These are phyloP conservation scores for Cryptosporidium ryanae DNA, from an alignment of 169 alveolate species.

Conservation along the genomic window DNA sequence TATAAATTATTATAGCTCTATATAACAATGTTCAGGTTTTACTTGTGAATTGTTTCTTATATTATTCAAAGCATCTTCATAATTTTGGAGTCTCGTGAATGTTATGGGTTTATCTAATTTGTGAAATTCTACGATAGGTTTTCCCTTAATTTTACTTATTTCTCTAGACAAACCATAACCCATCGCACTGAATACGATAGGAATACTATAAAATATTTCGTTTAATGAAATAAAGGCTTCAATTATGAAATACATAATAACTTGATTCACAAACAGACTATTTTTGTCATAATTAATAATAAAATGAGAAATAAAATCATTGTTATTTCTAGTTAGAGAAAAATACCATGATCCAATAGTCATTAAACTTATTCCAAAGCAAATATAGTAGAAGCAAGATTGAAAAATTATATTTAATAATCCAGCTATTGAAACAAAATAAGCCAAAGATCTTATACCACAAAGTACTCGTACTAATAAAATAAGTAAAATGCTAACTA, in stretches of 20 bases:
- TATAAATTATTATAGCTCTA: not conserved
- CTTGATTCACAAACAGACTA: not conserved
- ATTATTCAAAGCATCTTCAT: constrained; percentile 27
- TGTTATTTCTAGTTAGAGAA: not conserved
- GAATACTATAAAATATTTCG: constrained; percentile 32
- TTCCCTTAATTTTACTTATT: constrained; percentile 45
- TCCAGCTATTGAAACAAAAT: constrained; percentile 33
- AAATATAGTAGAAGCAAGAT: constrained; percentile 20
- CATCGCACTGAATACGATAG: constrained; percentile 6
- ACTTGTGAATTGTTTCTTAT: not conserved
- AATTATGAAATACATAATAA: constrained; percentile 11
- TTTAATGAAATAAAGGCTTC: constrained; percentile 36
- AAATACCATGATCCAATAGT: not conserved
- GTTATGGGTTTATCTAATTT: constrained; percentile 1
- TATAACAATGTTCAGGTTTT: constrained; percentile 12
- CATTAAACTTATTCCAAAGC: constrained; percentile 5
- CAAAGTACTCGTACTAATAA: constrained; percentile 23
- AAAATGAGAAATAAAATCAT: constrained; percentile 2
- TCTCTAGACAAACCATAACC: constrained; percentile 29
- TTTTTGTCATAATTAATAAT: not conserved
- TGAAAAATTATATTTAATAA: constrained; percentile 6
- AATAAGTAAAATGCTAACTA: not conserved
- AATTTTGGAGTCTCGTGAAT: constrained; percentile 35
- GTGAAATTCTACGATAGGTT: constrained; percentile 41
- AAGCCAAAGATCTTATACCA: constrained; percentile 47